Conservation (phyloP, 106 monocot species). For the Dioscorea dumetorum region DNA sequence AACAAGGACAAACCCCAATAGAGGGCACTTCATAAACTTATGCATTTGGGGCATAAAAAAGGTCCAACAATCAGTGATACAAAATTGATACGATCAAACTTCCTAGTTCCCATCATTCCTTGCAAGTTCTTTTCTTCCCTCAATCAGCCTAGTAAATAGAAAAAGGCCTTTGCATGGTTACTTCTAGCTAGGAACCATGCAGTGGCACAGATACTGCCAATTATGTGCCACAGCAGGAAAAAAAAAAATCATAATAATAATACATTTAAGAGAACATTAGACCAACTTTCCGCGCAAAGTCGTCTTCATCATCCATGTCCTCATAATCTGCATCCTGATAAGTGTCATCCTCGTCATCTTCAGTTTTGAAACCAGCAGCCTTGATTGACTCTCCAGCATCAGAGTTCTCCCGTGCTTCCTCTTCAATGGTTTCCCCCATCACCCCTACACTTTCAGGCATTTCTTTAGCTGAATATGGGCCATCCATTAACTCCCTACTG, state of each 20-base stretch:
- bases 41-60: background rate
- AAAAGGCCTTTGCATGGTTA: no score
- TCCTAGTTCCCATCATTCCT: no score
- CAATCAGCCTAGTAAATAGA: no score
- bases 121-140: no score
- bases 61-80: background rate
- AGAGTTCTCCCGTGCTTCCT: slow-evolving; percentile 28
- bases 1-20: background rate
- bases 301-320: slow-evolving; percentile 53
- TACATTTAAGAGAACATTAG: slow-evolving; percentile 33
- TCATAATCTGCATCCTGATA: slow-evolving; percentile 12
- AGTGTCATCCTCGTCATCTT: slow-evolving; percentile 24
- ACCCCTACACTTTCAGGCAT: slow-evolving; percentile 5
- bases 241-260: no score
- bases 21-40: background rate
- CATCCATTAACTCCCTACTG: slow-evolving; percentile 15
- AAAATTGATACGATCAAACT: no score
- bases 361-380: slow-evolving; percentile 24
- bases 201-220: no score
- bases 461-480: slow-evolving; percentile 12
- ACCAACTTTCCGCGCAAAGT: slow-evolving; percentile 60
- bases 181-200: no score
- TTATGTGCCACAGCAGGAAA: no score
- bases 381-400: slow-evolving; percentile 24
- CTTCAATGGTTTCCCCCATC: slow-evolving; percentile 19